Percentiles rank a stretch among this genome's conserved stretches.
These are phyloP conservation scores for Mitosporidium daphniae DNA, from an alignment of 371 early-diverging fungal species.

Conservation along the genomic window DNA sequence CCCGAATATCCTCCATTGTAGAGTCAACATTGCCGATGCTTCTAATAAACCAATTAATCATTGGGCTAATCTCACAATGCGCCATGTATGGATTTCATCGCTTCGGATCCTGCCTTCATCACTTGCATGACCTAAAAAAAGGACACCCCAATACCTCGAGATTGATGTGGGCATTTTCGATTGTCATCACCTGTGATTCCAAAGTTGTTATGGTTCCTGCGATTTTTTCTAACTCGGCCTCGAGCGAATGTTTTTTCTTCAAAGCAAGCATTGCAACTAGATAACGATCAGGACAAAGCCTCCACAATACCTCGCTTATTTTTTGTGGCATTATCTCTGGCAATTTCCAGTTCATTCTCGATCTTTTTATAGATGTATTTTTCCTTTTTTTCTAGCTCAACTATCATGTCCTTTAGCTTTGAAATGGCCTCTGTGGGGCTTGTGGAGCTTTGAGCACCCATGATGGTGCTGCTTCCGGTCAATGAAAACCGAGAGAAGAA, in stretches of 20 bases:
- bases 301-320: constrained; percentile 32
- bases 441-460: not conserved
- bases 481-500: too few relatives aligned
- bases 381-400: constrained; percentile 72
- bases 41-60: constrained; percentile 10
- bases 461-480: too few relatives aligned
- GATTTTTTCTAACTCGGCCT: constrained; percentile 46
- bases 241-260: constrained; percentile 54
- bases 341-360: constrained; percentile 42
- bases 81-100: constrained; percentile 66
- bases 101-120: constrained; percentile 59
- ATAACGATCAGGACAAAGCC: constrained; percentile 3
- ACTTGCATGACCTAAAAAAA: constrained; percentile 78
- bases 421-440: constrained; percentile 62
- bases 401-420: constrained; percentile 40
- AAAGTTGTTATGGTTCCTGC: constrained; percentile 51
- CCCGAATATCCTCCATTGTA: constrained; percentile 78
- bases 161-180: constrained; percentile 77
- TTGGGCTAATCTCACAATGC: constrained; percentile 19
- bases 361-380: constrained; percentile 40
- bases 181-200: constrained; percentile 68
- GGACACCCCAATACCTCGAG: too few relatives aligned
- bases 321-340: constrained; percentile 50
- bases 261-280: constrained; percentile 55
- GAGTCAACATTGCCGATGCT: constrained; percentile 66